These are phyloP conservation scores for Epicoccum sorghinum DNA, from an alignment of 2,329 filamentous ascomycete genomes.

Conservation along the genomic window DNA sequence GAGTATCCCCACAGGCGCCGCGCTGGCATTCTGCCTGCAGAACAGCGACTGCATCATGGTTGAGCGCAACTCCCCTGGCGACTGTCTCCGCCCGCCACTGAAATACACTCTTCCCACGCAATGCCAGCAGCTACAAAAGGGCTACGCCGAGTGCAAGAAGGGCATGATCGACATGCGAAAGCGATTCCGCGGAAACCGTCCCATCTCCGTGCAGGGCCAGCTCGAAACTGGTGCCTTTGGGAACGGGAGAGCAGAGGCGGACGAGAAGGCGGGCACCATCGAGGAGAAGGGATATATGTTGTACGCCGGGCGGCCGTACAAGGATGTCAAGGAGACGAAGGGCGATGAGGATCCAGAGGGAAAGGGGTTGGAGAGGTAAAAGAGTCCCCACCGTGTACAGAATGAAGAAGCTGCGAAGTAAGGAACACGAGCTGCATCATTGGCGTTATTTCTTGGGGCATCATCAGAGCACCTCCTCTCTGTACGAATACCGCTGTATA, in stretches of 20 bases:
- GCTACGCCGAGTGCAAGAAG: constrained; percentile 92
- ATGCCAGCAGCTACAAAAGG: constrained; percentile 89
- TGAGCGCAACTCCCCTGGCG: constrained; percentile 81
- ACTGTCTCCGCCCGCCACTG: constrained; percentile 85
- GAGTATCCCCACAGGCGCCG: constrained; percentile 68
- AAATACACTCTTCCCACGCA: constrained; percentile 80
- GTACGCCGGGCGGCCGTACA: constrained; percentile 43
- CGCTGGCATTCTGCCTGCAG: constrained; percentile 92
- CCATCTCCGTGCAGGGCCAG: constrained; percentile 60
- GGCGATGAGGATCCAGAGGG: constrained; percentile 37
- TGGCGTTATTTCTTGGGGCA: constrained; percentile 16
- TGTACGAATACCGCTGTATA: constrained; percentile 23
- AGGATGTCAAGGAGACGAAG: constrained; percentile 36
- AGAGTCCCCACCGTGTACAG: too few relatives aligned
- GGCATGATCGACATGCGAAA: constrained; percentile 99
- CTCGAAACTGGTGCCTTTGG: constrained; percentile 43
- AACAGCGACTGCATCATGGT: constrained; percentile 97
- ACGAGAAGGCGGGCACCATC: constrained; percentile 44
- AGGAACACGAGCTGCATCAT: constrained; percentile 7
- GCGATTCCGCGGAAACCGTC: constrained; percentile 92
- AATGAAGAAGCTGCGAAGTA: too few relatives aligned
- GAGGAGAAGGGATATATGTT: constrained; percentile 49
- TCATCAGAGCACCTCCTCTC: constrained; percentile 9
- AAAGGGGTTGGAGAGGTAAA: constrained; percentile 27
- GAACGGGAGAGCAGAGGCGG: constrained; percentile 32